Evolutionary conservation across 2,329 filamentous ascomycete genomes (phyloP), one percentile per base, ranked within the genome.

Genomic region (Capronia epimyces): DNA sequence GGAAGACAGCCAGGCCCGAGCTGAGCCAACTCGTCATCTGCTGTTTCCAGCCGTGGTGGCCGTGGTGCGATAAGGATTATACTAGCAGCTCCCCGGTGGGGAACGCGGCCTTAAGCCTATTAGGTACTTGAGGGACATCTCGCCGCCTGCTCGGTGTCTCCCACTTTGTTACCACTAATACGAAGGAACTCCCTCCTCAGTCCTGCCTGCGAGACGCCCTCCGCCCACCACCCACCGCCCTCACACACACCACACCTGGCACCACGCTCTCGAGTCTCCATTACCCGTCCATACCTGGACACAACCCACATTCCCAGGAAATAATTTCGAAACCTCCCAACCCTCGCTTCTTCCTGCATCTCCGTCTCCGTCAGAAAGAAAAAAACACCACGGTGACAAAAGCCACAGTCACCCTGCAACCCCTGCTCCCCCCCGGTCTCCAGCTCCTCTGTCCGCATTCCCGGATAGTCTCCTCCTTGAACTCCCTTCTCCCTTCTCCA

Each of bases 401-500:
- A 48, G 24, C 27, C 24, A 31, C 36, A n/a, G 29, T 18, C 39
- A 37, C 15, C 32, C 32, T n/a, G n/a, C 36, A 31, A 57, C 51
- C 55, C 55, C 51, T 53, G 51, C 51, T 47, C 39, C 42, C 34
- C 55, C 55, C 55, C 55, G 49, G 51, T 54, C 55, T 54, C 51
- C 51, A 57, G 55, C 54, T 52, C 54, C 52, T n/a, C 43, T 45
- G 54, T 51, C 50, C 54, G 50, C 54, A 49, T 50, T 52, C 50
- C 55, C 55, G 55, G 55, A 50, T 53, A 50, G 51, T 49, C 46
- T 55, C 48, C 48, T 50, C 34, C 44, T 22, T 45, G 34, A 27
- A 39, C 8, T 5, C 5, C 22, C 21, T 25, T 25, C 21, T 16
- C 39, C 39, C 21, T 25, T 42, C 39, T 25, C 39, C 39, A 42